A percentile compares a stretch with the other conserved stretches of the same genome.
phyloP scores from a whole-genome alignment of 2,329 filamentous ascomycete species.

The Beauveria medogensis region DNA sequence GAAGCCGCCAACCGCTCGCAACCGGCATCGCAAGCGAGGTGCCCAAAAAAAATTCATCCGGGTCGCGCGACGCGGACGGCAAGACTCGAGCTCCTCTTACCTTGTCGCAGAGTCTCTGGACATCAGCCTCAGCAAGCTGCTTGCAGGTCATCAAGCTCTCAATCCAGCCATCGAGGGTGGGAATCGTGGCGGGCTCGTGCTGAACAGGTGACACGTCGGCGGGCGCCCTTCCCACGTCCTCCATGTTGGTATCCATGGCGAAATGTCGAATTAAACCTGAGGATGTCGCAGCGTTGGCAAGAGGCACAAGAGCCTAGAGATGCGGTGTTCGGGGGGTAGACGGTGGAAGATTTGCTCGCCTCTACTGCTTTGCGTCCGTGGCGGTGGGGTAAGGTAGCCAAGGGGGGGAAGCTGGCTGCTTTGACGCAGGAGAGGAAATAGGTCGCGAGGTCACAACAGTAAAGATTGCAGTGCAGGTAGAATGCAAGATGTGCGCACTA shows the following conservation, averaged over 20 bases:
- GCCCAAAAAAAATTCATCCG: background rate
- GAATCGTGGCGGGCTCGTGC: slow-evolving; percentile 77
- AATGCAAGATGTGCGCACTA: background rate
- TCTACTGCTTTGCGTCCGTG: slow-evolving; percentile 5
- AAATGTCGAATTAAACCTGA: slow-evolving; percentile 11
- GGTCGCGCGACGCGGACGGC: background rate
- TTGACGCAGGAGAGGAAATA: background rate
- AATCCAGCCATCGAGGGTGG: slow-evolving; percentile 95
- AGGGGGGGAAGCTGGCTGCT: slow-evolving; percentile 5
- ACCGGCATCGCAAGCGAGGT: background rate
- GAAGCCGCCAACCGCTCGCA: slow-evolving; percentile 5
- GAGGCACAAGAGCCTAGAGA: slow-evolving; percentile 11
- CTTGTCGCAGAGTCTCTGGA: slow-evolving; percentile 96
- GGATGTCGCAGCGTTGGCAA: slow-evolving; percentile 6
- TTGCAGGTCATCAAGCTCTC: slow-evolving; percentile 98
- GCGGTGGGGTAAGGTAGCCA: slow-evolving; percentile 11
- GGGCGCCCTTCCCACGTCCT: slow-evolving; percentile 85
- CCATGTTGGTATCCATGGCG: slow-evolving; percentile 95
- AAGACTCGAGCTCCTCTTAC: slow-evolving; percentile 38
- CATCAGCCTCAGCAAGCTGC: slow-evolving; percentile 88
- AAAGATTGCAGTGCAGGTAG: background rate
- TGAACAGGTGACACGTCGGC: slow-evolving; percentile 66
- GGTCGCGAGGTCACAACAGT: background rate
- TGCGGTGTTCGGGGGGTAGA: slow-evolving; percentile 1
- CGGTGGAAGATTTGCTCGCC: slow-evolving; percentile 5